Conservation (phyloP, 2,329 filamentous ascomycete genomes). For the Fusarium sp. region DNA sequence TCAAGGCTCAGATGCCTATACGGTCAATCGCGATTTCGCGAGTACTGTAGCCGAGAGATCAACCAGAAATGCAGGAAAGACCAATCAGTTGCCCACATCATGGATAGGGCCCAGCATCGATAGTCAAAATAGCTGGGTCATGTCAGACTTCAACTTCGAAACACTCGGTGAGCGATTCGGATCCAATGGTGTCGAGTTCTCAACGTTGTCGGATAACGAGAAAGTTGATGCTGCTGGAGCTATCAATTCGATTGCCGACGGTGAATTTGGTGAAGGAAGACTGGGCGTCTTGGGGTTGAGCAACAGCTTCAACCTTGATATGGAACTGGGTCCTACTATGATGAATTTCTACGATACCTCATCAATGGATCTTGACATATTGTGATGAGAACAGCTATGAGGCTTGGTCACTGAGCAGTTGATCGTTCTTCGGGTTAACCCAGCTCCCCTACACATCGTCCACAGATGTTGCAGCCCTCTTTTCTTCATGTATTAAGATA, state of each 20-base stretch:
- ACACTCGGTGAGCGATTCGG: constrained; percentile 19
- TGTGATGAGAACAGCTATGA: not conserved
- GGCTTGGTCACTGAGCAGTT: not conserved
- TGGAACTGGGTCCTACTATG: constrained; percentile 28
- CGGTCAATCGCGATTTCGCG: not conserved
- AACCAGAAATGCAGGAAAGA: not conserved
- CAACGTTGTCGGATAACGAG: not conserved
- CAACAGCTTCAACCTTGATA: constrained; percentile 25
- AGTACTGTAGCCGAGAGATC: not conserved
- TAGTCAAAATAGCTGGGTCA: constrained; percentile 24
- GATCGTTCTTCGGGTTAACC: too few species aligned
- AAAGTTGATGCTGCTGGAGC: not conserved
- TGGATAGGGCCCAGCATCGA: constrained; percentile 8
- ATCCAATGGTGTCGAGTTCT: not conserved
- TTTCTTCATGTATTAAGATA: too few species aligned
- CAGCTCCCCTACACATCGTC: too few species aligned
- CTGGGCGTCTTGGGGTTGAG: constrained; percentile 22
- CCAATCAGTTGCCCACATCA: not conserved
- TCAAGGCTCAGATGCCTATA: not conserved
- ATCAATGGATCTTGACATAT: constrained; percentile 3
- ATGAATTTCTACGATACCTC: constrained; percentile 22
- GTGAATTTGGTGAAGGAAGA: constrained; percentile 12
- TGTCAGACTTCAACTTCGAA: constrained; percentile 40
- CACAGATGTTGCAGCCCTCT: too few species aligned
- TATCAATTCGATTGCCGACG: not conserved